phyloP scores from a whole-genome alignment of 164 flowering plant genomes.

The Vitis amurensis region DNA sequence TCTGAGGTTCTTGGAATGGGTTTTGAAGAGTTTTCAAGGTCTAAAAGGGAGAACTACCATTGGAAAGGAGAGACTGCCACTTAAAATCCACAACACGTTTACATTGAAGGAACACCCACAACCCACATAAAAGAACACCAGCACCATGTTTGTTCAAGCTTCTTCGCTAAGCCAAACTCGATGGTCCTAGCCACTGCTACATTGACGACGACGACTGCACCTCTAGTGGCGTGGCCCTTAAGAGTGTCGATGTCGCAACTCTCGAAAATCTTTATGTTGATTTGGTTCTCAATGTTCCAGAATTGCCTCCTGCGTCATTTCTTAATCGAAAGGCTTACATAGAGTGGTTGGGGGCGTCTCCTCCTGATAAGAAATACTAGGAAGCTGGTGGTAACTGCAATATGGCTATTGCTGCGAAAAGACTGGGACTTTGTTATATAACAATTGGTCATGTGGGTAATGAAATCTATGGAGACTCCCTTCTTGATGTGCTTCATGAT shows the following conservation, averaged over 20 bases:
- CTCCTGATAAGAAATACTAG: conserved; percentile 88
- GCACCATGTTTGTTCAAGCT: too few relatives aligned
- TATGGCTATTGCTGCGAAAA: conserved; percentile 81
- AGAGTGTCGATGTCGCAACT: conserved; percentile 65
- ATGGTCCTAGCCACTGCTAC: too few relatives aligned
- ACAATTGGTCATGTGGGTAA: conserved; percentile 88
- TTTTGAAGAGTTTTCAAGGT: too few relatives aligned
- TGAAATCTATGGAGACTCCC: conserved; percentile 86
- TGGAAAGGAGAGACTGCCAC: too few relatives aligned
- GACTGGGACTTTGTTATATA: conserved; percentile 21
- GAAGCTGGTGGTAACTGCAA: conserved; percentile 99
- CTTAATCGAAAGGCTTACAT: conserved; percentile 67
- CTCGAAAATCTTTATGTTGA: conserved; percentile 91
- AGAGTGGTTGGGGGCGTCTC: conserved; percentile 64
- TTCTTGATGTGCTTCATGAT: conserved; percentile 77
- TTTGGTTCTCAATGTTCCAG: conserved; percentile 79
- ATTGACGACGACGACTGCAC: too few relatives aligned
- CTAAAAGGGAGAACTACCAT: too few relatives aligned
- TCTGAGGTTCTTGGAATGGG: too few relatives aligned
- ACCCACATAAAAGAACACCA: too few relatives aligned
- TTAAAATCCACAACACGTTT: too few relatives aligned
- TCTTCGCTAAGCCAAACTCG: too few relatives aligned
- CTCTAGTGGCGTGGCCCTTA: neutral
- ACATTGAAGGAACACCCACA: too few relatives aligned
- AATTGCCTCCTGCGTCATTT: conserved; percentile 59